Evolutionary conservation across 495 filamentous ascomycete species (phyloP).

Genomic region (Aspergillus carlsbadensis): DNA sequence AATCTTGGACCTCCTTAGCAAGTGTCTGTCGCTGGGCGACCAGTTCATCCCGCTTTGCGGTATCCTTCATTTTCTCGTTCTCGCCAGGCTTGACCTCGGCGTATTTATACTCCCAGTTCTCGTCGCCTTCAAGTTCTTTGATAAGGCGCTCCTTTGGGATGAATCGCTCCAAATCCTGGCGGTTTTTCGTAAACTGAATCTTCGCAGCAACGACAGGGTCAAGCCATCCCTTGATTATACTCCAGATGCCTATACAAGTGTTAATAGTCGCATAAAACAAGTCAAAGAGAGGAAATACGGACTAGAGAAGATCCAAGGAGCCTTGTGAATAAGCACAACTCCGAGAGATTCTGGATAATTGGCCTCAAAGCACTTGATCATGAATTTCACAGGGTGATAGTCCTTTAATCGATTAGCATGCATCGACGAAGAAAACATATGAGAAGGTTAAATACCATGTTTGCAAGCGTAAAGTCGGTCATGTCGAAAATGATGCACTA

Average conservation of each 20-base stretch:
- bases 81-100: conserved; percentile 68
- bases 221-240: conserved; percentile 91
- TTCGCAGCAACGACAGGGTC: conserved; percentile 95
- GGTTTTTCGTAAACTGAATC: conserved; percentile 88
- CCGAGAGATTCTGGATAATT: conserved; percentile 96
- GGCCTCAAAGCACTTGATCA: conserved; percentile 99
- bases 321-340: conserved; percentile 91
- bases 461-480: conserved; percentile 86
- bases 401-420: conserved; percentile 54
- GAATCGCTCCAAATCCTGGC: conserved; percentile 75
- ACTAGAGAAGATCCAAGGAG: conserved; percentile 96
- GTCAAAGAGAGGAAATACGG: conserved; percentile 14
- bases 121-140: conserved; percentile 77
- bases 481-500: conserved; percentile 92
- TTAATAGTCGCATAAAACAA: background rate
- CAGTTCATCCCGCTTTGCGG: conserved; percentile 59
- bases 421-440: background rate
- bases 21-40: conserved; percentile 56
- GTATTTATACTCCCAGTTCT: conserved; percentile 77
- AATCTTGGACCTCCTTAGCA: conserved; percentile 67
- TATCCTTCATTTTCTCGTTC: conserved; percentile 70
- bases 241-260: conserved; percentile 64
- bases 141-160: conserved; percentile 69
- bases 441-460: conserved; percentile 66
- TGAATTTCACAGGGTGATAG: conserved; percentile 94